Conservation (phyloP, 257 asterid genomes). For the Solanum corneliomulleri region DNA sequence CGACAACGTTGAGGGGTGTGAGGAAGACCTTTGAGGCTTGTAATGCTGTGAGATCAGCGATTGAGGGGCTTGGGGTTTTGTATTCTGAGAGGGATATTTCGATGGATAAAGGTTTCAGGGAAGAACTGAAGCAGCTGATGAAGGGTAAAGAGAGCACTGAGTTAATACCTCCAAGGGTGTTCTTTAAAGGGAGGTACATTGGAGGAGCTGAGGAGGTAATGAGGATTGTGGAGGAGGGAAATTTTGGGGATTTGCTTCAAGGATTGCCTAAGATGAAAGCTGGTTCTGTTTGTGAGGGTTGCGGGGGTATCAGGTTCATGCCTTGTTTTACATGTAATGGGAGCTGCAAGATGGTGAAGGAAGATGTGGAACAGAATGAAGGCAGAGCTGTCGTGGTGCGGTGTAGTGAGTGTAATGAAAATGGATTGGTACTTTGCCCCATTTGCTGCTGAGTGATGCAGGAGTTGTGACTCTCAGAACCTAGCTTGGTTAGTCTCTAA, state of each 20-base stretch:
- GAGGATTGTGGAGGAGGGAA: conserved; percentile 58
- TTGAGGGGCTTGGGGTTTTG: conserved; percentile 38
- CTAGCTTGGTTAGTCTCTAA: not conserved
- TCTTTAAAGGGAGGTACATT: conserved; percentile 63
- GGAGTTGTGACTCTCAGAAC: not conserved
- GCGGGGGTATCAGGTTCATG: conserved; percentile 71
- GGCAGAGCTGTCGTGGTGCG: conserved; percentile 27
- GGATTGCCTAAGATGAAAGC: conserved; percentile 46
- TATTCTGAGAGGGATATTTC: conserved; percentile 77
- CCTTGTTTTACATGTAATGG: conserved; percentile 73
- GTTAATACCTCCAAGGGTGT: conserved; percentile 64
- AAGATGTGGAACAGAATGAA: conserved; percentile 1
- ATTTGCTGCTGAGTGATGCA: conserved; percentile 35
- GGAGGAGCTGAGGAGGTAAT: conserved; percentile 78
- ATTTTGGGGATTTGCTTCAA: conserved; percentile 35
- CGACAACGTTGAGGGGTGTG: conserved; percentile 85
- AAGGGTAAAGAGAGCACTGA: conserved; percentile 27
- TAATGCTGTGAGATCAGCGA: conserved; percentile 64
- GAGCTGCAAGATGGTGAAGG: conserved; percentile 49
- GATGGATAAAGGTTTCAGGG: conserved; percentile 72
- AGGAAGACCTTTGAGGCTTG: conserved; percentile 82
- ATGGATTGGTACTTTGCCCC: conserved; percentile 74
- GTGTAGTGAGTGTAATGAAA: conserved; percentile 69
- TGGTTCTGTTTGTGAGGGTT: conserved; percentile 61
- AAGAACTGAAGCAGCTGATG: conserved; percentile 54